Evolutionary conservation across 768 basidiomycete genomes (phyloP).

Genomic region (Tricholoma sp.): DNA sequence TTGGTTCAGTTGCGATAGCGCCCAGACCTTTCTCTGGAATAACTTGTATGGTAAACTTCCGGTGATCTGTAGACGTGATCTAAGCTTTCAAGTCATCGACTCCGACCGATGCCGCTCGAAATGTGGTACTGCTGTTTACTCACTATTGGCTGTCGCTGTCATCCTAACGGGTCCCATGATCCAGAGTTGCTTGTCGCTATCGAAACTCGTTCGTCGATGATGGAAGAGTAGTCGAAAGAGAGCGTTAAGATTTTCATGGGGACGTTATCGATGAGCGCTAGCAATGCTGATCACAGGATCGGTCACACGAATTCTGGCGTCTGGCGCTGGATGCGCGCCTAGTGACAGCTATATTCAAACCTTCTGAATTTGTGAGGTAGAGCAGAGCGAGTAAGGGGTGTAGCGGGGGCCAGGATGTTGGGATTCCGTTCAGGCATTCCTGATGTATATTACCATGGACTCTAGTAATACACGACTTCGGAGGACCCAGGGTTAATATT

Average conservation of each 20-base stretch:
- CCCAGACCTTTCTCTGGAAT: neutral
- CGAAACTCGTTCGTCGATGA: no score
- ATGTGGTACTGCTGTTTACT: neutral
- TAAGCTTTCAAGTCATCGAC: neutral
- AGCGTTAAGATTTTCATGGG: neutral
- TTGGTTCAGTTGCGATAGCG: neutral
- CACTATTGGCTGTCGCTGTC: neutral
- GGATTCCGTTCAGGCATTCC: no score
- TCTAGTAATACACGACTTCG: no score
- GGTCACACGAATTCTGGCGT: neutral
- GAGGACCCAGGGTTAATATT: no score
- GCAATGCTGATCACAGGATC: neutral
- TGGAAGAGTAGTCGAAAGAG: neutral
- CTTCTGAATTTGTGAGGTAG: no score
- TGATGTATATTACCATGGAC: no score
- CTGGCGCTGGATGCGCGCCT: neutral
- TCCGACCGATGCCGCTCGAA: neutral
- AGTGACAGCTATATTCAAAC: no score
- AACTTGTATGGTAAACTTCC: neutral
- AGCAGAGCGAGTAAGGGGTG: no score
- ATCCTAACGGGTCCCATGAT: neutral
- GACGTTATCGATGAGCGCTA: neutral
- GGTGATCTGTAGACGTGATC: neutral
- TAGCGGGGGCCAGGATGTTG: no score
- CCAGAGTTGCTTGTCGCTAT: neutral